phyloP scores from a whole-genome alignment of 495 filamentous ascomycete species.

The Podospora didyma region DNA sequence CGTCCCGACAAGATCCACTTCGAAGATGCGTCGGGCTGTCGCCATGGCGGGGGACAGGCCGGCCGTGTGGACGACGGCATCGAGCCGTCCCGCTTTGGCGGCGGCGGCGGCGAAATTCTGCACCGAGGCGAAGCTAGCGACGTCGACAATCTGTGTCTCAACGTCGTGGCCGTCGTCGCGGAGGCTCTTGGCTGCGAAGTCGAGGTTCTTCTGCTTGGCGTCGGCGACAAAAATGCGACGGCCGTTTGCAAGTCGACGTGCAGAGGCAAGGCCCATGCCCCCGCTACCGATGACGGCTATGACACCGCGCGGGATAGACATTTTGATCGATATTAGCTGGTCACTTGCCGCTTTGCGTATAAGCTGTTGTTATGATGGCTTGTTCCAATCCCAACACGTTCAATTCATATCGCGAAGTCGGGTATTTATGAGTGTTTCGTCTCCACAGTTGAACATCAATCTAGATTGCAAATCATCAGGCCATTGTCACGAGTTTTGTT shows the following conservation, averaged over 20 bases:
- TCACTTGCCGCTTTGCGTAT: too few relatives aligned
- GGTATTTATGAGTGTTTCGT: too few relatives aligned
- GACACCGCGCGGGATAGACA: conserved; percentile 8
- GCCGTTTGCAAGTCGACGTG: conserved; percentile 14
- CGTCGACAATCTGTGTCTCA: conserved; percentile 17
- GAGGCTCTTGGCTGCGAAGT: conserved; percentile 11
- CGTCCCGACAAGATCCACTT: conserved; percentile 21
- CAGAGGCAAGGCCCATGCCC: conserved; percentile 20
- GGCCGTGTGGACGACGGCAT: conserved; percentile 68
- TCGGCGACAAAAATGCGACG: conserved; percentile 16
- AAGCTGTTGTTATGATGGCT: too few relatives aligned
- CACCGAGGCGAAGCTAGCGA: conserved; percentile 15
- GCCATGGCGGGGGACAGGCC: conserved; percentile 21
- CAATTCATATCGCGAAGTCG: too few relatives aligned
- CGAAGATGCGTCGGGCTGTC: conserved; percentile 13
- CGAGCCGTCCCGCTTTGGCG: conserved; percentile 62
- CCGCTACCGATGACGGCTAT: conserved; percentile 19
- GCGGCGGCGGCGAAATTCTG: conserved; percentile 43
- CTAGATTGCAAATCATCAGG: too few relatives aligned
- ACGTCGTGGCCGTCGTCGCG: conserved; percentile 14
- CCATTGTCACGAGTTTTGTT: too few relatives aligned
- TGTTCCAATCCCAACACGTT: too few relatives aligned
- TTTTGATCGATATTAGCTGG: neutral
- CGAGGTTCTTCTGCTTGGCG: conserved; percentile 12
- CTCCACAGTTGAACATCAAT: too few relatives aligned